These are phyloP conservation scores for Geotrichum fermentans DNA, from an alignment of 1,139 yeast species.

Conservation along the genomic window DNA sequence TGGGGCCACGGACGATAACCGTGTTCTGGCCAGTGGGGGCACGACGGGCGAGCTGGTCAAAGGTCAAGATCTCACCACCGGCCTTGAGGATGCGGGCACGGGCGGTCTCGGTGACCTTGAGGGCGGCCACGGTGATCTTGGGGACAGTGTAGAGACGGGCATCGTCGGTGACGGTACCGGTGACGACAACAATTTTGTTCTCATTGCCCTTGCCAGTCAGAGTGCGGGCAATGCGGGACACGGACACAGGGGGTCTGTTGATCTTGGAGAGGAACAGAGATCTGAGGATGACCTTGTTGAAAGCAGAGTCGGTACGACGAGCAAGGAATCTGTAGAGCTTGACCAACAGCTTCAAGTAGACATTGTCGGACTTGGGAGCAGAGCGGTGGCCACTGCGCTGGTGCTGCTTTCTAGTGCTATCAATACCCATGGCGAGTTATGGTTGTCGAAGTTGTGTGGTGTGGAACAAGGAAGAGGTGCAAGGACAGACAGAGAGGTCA, in stretches of 20 bases:
- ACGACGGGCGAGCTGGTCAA: constrained; percentile 97
- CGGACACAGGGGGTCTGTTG: constrained; percentile 99
- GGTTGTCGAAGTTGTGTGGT: constrained; percentile 58
- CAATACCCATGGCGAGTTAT: constrained; percentile 77
- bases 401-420: constrained; percentile 95
- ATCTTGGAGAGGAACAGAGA: constrained; percentile 94
- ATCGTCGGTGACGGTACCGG: constrained; percentile 99
- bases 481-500: constrained; percentile 4
- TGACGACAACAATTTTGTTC: constrained; percentile 92
- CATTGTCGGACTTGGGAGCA: constrained; percentile 99
- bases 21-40: constrained; percentile 99
- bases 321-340: constrained; percentile 98
- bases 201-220: constrained; percentile 79
- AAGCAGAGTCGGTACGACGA: constrained; percentile 97
- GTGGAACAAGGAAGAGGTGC: constrained; percentile 13
- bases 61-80: constrained; percentile 99
- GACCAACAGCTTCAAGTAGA: constrained; percentile 96
- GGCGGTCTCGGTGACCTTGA: constrained; percentile 99
- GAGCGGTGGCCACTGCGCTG: constrained; percentile 92
- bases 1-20: constrained; percentile 96
- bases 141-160: constrained; percentile 90
- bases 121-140: constrained; percentile 97
- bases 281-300: constrained; percentile 95
- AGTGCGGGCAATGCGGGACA: constrained; percentile 85
- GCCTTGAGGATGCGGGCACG: constrained; percentile 95